Base-by-base conservation (phyloP, 495 filamentous ascomycete genomes). In the Aspergillus panamensis region DNA sequence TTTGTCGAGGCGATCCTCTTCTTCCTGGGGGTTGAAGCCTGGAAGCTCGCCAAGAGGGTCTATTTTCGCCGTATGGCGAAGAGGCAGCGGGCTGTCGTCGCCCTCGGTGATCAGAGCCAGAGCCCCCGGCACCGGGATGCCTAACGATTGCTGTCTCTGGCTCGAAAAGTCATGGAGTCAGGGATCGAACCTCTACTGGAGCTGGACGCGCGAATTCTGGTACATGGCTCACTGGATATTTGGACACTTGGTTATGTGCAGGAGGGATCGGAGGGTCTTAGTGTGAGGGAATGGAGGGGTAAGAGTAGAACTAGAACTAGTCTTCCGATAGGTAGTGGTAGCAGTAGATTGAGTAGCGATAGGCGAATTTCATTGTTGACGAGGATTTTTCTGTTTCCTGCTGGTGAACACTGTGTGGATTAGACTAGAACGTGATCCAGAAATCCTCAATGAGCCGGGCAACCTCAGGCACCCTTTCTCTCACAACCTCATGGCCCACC, bases 21-120 rank as follows among this genome's bases (percentile, higher is more conserved):
- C 67, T 80, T 87, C 58, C 44, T 69, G 1, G 84, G 84, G 10
- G 73, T 84, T n/a, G 86, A 88, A 67, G 51, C 64, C 12, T 88
- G 84, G 83, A 87, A 87, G 68, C 82, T 71, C 66, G 75, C 59
- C 6, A 89, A 88, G 66, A 67, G 86, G 29, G 61, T 73, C 25
- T 74, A 55, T 48, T 73, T 75, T 67, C 67, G 70, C 48, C 60
- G 61, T 3, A 58, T 29, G n/a, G 62, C 19, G 1, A 40, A 48
- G 29, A 62, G 55, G 37, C 8, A 58, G 16, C 39, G 29, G 30
- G 12, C 16, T 2, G 35, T 54, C 48, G 6, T 56, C 35, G 25
- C 47, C 48, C 21, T 33, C 42, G 14, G 37, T 14, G 48, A 45
- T 45, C 2, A 20, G 51, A 43, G 35, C 13, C 5, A 32, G 3